phyloP scores from a whole-genome alignment of 164 flowering plant genomes.

The Magnolia kwangsiensis region DNA sequence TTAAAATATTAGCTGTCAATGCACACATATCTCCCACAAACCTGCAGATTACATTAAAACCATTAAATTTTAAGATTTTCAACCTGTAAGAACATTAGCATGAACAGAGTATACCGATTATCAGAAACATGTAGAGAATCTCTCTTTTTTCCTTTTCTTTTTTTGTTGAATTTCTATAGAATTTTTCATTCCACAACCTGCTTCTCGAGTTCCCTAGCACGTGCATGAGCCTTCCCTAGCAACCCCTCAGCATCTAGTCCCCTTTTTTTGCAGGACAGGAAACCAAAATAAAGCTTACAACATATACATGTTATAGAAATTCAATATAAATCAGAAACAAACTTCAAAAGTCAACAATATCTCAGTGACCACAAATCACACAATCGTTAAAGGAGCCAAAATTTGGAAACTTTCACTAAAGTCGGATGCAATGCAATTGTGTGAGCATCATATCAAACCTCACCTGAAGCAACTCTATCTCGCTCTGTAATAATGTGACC shows the following conservation, averaged over 20 bases:
- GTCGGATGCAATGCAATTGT: background rate
- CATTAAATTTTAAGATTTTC: slow-evolving; percentile 40
- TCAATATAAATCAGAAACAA: background rate
- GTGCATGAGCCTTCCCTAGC: no score
- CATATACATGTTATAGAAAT: background rate
- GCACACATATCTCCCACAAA: no score
- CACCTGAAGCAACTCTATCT: slow-evolving; percentile 49
- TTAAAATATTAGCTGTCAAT: no score
- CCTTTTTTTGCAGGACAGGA: no score
- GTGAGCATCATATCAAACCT: background rate
- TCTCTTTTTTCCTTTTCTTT: no score
- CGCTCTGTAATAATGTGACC: slow-evolving; percentile 47
- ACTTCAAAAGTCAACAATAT: background rate
- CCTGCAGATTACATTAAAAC: no score
- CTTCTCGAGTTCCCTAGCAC: no score
- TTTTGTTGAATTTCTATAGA: no score
- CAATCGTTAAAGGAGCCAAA: background rate
- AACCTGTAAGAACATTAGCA: slow-evolving; percentile 34
- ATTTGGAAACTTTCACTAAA: background rate
- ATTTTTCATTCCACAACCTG: background rate
- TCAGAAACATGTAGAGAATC: background rate
- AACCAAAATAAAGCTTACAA: no score
- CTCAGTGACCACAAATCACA: background rate
- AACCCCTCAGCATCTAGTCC: no score
- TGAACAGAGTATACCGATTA: background rate